Conservation (phyloP, 257 asterid species). For the Plectranthus barbatus region DNA sequence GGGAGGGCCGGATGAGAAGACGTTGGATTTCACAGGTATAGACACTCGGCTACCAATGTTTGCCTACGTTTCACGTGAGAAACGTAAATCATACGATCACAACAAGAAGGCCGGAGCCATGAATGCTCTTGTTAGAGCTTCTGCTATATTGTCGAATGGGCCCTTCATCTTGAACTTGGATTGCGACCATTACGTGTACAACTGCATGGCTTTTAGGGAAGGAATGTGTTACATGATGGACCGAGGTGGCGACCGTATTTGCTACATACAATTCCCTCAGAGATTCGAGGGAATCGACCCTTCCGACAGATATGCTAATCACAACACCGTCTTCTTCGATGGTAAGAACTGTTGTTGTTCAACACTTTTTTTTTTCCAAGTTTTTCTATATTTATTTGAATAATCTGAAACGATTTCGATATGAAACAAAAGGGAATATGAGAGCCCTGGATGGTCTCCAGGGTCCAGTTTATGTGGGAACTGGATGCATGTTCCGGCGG, state of each 20-base stretch:
- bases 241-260: constrained; percentile 89
- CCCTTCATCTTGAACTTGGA: constrained; percentile 91
- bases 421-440: constrained; percentile 60
- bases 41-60: constrained; percentile 86
- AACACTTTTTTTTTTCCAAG: no score
- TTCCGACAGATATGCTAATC: constrained; percentile 93
- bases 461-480: constrained; percentile 96
- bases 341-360: no score
- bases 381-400: no score
- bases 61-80: constrained; percentile 90
- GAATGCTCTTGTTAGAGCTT: constrained; percentile 92
- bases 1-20: constrained; percentile 68
- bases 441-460: constrained; percentile 96
- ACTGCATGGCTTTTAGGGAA: constrained; percentile 67
- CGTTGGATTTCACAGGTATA: constrained; percentile 65
- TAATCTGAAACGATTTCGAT: no score
- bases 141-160: constrained; percentile 86
- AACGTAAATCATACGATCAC: constrained; percentile 77
- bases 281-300: constrained; percentile 98
- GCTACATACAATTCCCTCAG: constrained; percentile 95
- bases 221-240: constrained; percentile 99
- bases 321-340: constrained; percentile 88
- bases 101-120: constrained; percentile 98
- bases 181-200: constrained; percentile 86
- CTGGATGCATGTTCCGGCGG: constrained; percentile 89